Conservation (phyloP, 208 protist genomes). For the Trypanosoma caninum region DNA sequence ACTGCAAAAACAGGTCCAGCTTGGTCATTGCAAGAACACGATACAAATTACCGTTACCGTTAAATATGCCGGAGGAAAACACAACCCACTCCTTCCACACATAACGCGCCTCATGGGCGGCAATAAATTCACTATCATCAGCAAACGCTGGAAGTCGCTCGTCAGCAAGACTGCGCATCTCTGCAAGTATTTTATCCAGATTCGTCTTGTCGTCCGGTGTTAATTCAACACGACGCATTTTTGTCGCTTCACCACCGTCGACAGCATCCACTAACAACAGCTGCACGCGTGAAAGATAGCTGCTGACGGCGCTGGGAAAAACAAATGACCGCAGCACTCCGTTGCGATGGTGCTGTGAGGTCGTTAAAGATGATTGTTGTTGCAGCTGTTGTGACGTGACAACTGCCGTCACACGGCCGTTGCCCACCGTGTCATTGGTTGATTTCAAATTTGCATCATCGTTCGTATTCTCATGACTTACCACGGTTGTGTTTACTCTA, state of each 20-base stretch:
- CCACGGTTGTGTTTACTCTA: too few relatives aligned
- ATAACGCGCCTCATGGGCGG: conserved; percentile 43
- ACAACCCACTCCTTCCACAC: conserved; percentile 32
- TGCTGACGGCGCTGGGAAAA: conserved; percentile 12
- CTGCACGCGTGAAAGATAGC: conserved; percentile 14
- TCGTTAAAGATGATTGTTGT: neutral
- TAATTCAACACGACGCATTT: conserved; percentile 1
- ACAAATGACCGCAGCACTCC: conserved; percentile 17
- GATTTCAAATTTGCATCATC: neutral
- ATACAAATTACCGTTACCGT: conserved; percentile 25
- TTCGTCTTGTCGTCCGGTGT: neutral
- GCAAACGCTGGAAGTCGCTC: conserved; percentile 41
- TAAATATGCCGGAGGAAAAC: conserved; percentile 13
- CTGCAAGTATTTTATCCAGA: neutral
- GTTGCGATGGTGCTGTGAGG: neutral
- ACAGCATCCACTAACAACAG: neutral
- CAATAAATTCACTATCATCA: conserved; percentile 64
- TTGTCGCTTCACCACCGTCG: neutral
- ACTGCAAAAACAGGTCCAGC: conserved; percentile 45
- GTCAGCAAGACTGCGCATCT: conserved; percentile 18
- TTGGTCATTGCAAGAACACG: conserved; percentile 20
- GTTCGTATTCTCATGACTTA: too few relatives aligned
- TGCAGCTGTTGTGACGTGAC: neutral
- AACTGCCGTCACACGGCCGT: neutral
- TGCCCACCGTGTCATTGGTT: neutral